phyloP scores from a whole-genome alignment of 176 grass and related monocot genomes.

The Cenchrus purpureus region DNA sequence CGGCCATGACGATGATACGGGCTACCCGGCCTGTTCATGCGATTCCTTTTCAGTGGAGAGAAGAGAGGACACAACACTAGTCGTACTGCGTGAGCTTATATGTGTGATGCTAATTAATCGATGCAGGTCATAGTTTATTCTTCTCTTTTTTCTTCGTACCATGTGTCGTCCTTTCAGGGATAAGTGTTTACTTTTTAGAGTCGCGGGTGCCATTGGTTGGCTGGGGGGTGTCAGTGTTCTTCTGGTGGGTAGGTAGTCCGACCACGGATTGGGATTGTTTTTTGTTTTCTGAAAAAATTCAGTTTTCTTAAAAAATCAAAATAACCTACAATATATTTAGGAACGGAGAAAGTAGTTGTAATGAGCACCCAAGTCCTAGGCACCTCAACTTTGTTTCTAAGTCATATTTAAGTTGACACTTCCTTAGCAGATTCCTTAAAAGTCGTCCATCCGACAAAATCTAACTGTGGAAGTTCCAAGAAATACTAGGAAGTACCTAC shows the following conservation, averaged over 20 bases:
- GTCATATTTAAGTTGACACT: neutral
- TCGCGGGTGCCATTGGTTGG: neutral
- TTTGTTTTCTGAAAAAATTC: no score
- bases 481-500: no score
- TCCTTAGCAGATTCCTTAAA: neutral
- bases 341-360: neutral
- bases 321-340: no score
- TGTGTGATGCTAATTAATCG: neutral
- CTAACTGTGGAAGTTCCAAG: no score
- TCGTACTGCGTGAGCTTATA: neutral
- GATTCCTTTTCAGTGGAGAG: slow-evolving; percentile 13
- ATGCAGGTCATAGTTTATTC: neutral
- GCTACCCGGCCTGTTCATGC: neutral
- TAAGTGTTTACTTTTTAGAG: neutral
- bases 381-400: neutral
- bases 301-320: no score
- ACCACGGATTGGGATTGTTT: no score
- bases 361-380: neutral
- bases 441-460: no score
- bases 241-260: no score
- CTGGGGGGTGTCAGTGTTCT: neutral
- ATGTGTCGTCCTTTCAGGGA: neutral
- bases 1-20: neutral
- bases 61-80: slow-evolving; percentile 2
- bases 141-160: neutral